phyloP scores from a whole-genome alignment of 2,329 filamentous ascomycete genomes.

The Monosporascus sp. region DNA sequence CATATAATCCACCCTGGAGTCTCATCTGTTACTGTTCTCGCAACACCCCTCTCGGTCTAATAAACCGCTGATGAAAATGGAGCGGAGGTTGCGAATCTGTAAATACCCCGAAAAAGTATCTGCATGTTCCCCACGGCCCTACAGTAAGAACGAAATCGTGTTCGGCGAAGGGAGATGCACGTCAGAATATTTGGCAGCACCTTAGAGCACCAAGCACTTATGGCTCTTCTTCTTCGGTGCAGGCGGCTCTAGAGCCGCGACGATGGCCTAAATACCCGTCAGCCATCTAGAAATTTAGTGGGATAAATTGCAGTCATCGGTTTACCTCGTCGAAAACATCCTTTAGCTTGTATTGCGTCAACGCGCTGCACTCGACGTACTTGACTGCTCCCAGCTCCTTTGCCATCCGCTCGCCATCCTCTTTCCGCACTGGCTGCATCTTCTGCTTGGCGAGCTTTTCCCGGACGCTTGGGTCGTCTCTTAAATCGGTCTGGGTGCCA shows the following conservation, averaged over 20 bases:
- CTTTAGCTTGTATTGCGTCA: constrained; percentile 98
- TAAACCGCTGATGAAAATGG: neutral
- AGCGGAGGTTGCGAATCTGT: neutral
- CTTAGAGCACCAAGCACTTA: constrained; percentile 66
- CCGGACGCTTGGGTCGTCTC: constrained; percentile 78
- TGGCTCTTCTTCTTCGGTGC: constrained; percentile 70
- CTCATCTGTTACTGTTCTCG: constrained; percentile 1
- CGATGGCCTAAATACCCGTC: constrained; percentile 65
- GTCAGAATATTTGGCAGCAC: constrained; percentile 8
- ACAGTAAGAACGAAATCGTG: neutral
- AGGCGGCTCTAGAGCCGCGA: constrained; percentile 87
- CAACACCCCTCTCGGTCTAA: neutral
- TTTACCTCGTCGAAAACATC: constrained; percentile 98
- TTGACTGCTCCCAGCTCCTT: constrained; percentile 97
- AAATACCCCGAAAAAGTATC: neutral
- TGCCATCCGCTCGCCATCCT: constrained; percentile 93
- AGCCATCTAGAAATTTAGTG: neutral
- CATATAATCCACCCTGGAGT: neutral
- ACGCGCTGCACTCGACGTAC: constrained; percentile 96
- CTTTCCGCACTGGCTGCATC: constrained; percentile 86
- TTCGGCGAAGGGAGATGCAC: constrained; percentile 6
- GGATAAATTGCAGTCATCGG: constrained; percentile 3
- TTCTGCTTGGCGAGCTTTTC: constrained; percentile 95
- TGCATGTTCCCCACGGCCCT: neutral
- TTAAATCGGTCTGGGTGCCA: constrained; percentile 92